Percentiles rank a stretch among this genome's conserved stretches.
Evolutionary conservation across 2,329 filamentous ascomycete genomes (phyloP).

Genomic region (Neurospora sp.): DNA sequence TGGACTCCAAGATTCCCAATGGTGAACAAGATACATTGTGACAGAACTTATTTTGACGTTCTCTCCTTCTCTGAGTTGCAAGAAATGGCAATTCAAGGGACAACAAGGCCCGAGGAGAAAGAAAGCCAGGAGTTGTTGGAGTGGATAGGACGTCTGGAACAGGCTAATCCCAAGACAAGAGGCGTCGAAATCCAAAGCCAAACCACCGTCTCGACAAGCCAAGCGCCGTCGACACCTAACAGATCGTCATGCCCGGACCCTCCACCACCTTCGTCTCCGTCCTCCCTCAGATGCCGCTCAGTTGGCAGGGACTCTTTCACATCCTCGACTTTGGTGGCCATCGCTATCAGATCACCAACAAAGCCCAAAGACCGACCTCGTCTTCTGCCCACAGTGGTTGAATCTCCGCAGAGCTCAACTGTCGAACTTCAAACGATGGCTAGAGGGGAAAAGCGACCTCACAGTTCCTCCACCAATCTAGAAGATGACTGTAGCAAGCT

Average conservation of each 20-base stretch:
- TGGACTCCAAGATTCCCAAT: conserved; percentile 69
- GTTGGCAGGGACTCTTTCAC: background rate
- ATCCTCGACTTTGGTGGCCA: background rate
- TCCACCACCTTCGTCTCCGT: conserved; percentile 3
- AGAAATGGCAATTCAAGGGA: conserved; percentile 49
- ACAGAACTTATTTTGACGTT: conserved; percentile 60
- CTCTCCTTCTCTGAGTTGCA: conserved; percentile 64
- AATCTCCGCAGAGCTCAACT: background rate
- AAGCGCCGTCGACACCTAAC: conserved; percentile 8
- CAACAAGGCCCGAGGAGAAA: conserved; percentile 36
- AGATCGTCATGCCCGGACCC: background rate
- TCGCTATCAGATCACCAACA: background rate
- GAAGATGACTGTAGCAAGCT: background rate
- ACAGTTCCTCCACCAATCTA: background rate
- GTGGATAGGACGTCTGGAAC: conserved; percentile 54
- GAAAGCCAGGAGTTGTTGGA: conserved; percentile 50
- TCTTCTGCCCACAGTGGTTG: background rate
- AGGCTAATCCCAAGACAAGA: conserved; percentile 36
- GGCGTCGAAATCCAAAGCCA: conserved; percentile 36
- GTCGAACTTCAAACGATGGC: background rate
- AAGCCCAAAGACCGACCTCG: background rate
- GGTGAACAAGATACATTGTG: conserved; percentile 67
- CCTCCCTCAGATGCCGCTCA: background rate
- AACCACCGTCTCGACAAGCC: conserved; percentile 26
- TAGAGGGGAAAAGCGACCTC: background rate